These are phyloP conservation scores for Beauveria varroae DNA, from an alignment of 2,329 filamentous ascomycete genomes.

Conservation along the genomic window DNA sequence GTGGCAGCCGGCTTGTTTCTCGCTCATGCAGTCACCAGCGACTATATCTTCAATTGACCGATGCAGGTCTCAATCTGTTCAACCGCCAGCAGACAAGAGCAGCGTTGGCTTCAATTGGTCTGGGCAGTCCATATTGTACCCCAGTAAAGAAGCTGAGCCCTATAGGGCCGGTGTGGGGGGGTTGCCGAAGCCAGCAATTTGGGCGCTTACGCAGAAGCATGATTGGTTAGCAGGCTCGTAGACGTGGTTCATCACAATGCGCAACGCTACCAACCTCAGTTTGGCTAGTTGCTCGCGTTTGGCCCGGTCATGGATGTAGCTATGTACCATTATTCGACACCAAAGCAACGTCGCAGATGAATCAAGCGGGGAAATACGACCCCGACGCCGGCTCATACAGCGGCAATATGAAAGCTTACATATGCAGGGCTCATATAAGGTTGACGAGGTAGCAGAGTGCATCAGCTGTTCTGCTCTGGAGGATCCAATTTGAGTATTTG, in stretches of 20 bases:
- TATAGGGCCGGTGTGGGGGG: neutral
- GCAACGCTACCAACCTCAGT: neutral
- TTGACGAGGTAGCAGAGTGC: too few species aligned
- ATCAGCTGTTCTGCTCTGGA: too few species aligned
- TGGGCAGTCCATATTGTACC: neutral
- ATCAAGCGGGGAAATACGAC: neutral
- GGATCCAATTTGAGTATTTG: too few species aligned
- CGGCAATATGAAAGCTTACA: too few species aligned
- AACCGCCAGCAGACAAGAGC: neutral
- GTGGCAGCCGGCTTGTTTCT: neutral
- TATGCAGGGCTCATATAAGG: too few species aligned
- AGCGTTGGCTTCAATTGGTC: neutral
- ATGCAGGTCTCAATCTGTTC: neutral
- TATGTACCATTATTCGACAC: neutral
- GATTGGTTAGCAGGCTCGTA: neutral
- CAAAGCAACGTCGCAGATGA: neutral
- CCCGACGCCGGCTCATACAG: neutral
- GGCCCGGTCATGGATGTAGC: neutral
- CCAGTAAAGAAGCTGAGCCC: constrained; percentile 1
- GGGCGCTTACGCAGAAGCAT: constrained; percentile 5
- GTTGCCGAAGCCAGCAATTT: neutral
- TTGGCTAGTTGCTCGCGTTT: neutral
- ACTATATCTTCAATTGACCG: neutral
- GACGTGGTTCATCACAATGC: neutral
- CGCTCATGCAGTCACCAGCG: neutral